phyloP scores from a whole-genome alignment of 805 yeast species.

The Suhomyces emberorum region DNA sequence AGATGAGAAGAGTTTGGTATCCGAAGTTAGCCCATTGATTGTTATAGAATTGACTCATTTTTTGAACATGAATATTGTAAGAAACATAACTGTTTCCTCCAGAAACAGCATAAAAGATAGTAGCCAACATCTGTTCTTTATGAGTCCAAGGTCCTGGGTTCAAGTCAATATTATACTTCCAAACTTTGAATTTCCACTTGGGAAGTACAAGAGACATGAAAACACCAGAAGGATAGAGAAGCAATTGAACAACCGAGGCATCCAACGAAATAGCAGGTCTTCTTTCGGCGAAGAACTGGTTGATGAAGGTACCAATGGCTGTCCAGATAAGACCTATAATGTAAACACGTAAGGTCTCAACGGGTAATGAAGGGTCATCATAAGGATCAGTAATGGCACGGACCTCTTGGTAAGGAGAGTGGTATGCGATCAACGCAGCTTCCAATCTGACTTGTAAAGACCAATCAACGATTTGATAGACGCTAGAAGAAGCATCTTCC shows the following conservation, averaged over 20 bases:
- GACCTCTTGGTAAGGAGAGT: slow-evolving; percentile 41
- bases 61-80: slow-evolving; percentile 20
- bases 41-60: slow-evolving; percentile 23
- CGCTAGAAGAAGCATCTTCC: not conserved
- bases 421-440: slow-evolving; percentile 36
- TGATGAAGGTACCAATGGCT: slow-evolving; percentile 51
- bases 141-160: slow-evolving; percentile 64
- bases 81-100: slow-evolving; percentile 23
- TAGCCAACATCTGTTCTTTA: slow-evolving; percentile 65
- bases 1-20: slow-evolving; percentile 13
- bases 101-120: slow-evolving; percentile 40
- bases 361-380: slow-evolving; percentile 31
- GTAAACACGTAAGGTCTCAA: slow-evolving; percentile 49
- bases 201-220: slow-evolving; percentile 34
- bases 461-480: slow-evolving; percentile 24
- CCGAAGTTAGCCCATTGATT: slow-evolving; percentile 21
- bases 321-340: slow-evolving; percentile 53
- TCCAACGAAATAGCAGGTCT: slow-evolving; percentile 46
- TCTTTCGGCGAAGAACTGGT: slow-evolving; percentile 55
- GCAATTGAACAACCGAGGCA: slow-evolving; percentile 44
- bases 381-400: slow-evolving; percentile 38
- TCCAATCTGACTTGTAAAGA: slow-evolving; percentile 32
- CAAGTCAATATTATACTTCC: slow-evolving; percentile 19
- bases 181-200: slow-evolving; percentile 19
- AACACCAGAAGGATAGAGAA: slow-evolving; percentile 44